Evolutionary conservation across 2,329 filamentous ascomycete genomes (phyloP), one percentile per base, ranked within the genome.

Genomic region (Xylaria digitata): DNA sequence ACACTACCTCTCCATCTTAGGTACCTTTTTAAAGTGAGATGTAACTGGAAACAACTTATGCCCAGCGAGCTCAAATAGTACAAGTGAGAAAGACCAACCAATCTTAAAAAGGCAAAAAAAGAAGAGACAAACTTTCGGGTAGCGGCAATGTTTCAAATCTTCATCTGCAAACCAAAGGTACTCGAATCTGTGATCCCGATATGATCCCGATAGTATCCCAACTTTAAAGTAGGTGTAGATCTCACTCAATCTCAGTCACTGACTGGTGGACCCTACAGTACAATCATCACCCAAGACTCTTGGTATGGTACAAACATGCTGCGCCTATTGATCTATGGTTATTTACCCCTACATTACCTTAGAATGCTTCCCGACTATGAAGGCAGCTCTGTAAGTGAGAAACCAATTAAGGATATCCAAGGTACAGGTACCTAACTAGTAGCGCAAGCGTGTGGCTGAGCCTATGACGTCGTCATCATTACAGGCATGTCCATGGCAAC

Each of bases 391-490:
- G 32, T 11, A 50, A 46, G 6, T 45, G 34, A 53, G 9, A 26
- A 48, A 4, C 45, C 45, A 46, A 52, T 65, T 52, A 19, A 40
- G 23, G 11, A 52, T 40, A 40, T n/a, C 26, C 7, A 8, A 19
- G 9, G 37, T 30, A 26, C 26, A 32, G 23, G 17, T 45, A 45
- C n/a, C 37, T 45, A 40, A 37, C 11, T 9, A 13, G 9, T 40
- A 40, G 49, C 48, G 15, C 59, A 56, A 56, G 57, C 53, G 62
- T 58, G 66, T 69, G 67, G 67, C 67, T 66, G 23, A 67, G 63
- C 50, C 54, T 52, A 69, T 69, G 67, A 69, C 63, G 67, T 69
- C 66, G 63, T 68, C 63, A 56, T 45, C 30, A 21, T 61, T 60
- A 34, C 46, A 43, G 19, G 7, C n/a, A 17, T 40, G 9, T 23